These are phyloP conservation scores for Seiridium cupressi DNA, from an alignment of 2,329 filamentous ascomycete species.

Conservation along the genomic window DNA sequence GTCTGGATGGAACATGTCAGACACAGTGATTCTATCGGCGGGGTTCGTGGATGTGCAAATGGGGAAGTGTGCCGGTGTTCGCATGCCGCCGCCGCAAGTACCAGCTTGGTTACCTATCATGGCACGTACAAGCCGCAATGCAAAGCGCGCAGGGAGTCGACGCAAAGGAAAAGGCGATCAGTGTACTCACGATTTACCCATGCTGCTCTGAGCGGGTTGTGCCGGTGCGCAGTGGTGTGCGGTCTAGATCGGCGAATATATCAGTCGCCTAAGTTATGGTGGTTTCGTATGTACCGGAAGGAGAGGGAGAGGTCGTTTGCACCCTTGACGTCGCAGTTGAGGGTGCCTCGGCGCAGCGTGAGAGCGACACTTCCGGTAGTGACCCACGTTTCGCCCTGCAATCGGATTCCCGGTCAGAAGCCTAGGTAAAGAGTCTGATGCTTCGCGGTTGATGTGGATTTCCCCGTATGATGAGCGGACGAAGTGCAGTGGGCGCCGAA, in stretches of 20 bases:
- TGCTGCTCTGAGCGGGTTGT: slow-evolving; percentile 8
- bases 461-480: background rate
- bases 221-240: background rate
- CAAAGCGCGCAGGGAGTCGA: background rate
- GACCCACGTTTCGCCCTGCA: background rate
- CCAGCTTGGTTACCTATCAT: background rate
- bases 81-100: too few relatives aligned
- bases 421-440: too few relatives aligned
- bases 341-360: background rate
- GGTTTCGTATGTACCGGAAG: background rate
- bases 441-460: too few relatives aligned
- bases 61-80: too few relatives aligned
- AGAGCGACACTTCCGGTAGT: background rate
- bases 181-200: slow-evolving; percentile 5
- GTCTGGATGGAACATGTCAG: slow-evolving; percentile 51
- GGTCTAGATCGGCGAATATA: background rate
- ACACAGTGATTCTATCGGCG: too few relatives aligned
- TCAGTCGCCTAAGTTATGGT: background rate
- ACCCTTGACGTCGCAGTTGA: background rate
- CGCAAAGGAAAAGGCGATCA: background rate
- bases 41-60: too few relatives aligned
- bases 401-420: too few relatives aligned
- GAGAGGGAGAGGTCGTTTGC: background rate
- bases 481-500: background rate
- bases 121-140: background rate